These are phyloP conservation scores for Hypoxylon rickii DNA, from an alignment of 495 filamentous ascomycete species.

Conservation along the genomic window DNA sequence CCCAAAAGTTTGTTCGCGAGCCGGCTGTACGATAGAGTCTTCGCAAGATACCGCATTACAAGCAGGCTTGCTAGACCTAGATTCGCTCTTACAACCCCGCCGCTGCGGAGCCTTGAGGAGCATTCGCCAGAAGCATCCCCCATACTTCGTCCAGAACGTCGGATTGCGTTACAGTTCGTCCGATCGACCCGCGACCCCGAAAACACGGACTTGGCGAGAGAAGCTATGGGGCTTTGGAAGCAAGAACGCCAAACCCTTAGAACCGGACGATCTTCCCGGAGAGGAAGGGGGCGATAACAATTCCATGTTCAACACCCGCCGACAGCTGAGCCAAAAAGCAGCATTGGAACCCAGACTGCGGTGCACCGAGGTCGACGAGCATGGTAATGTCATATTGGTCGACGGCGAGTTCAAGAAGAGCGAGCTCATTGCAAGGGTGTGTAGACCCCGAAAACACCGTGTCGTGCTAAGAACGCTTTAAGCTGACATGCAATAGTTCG, in stretches of 20 bases:
- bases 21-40: neutral
- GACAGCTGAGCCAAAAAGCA: constrained; percentile 69
- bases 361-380: constrained; percentile 92
- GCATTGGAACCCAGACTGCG: constrained; percentile 80
- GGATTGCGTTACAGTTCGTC: constrained; percentile 44
- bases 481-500: constrained; percentile 67
- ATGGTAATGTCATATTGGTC: constrained; percentile 91
- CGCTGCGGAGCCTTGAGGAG: constrained; percentile 7
- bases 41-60: constrained; percentile 39
- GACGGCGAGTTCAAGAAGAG: constrained; percentile 97
- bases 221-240: constrained; percentile 56
- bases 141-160: constrained; percentile 17
- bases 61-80: constrained; percentile 49
- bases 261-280: constrained; percentile 58
- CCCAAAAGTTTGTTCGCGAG: constrained; percentile 14
- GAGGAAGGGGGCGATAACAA: constrained; percentile 53
- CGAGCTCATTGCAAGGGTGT: constrained; percentile 93
- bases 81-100: constrained; percentile 46
- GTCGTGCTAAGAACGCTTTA: neutral
- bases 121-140: constrained; percentile 6
- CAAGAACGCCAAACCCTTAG: constrained; percentile 42
- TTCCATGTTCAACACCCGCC: constrained; percentile 61
- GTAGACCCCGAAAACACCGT: constrained; percentile 25
- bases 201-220: constrained; percentile 57
- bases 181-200: constrained; percentile 43